These are phyloP conservation scores for Dipteronia dyeriana DNA, from an alignment of 345 rosid species.

Conservation along the genomic window DNA sequence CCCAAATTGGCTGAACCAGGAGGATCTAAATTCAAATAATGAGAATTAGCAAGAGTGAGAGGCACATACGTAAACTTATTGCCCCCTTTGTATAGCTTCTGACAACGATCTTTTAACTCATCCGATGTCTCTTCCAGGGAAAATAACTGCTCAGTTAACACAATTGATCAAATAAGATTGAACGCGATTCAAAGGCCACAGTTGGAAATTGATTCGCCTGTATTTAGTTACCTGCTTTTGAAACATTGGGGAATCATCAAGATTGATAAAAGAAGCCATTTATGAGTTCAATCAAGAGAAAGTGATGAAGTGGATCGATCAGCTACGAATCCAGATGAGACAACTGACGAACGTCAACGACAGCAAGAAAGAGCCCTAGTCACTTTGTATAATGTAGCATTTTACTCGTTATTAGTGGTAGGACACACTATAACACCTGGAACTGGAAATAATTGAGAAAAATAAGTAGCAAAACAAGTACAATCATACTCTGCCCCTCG, in stretches of 20 bases:
- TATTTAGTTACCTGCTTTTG: slow-evolving; percentile 51
- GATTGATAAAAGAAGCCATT: slow-evolving; percentile 62
- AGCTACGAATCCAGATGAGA: no score
- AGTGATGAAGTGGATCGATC: no score
- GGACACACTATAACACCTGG: no score
- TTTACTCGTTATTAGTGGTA: no score
- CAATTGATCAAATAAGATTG: neutral
- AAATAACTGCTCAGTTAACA: slow-evolving; percentile 42
- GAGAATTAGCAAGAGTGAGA: neutral
- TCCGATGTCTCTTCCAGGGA: slow-evolving; percentile 60
- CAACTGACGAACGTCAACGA: no score
- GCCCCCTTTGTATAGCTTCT: slow-evolving; percentile 62
- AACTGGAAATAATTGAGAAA: no score
- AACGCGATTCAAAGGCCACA: neutral
- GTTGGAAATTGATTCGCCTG: neutral
- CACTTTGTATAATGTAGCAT: no score
- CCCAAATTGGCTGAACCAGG: no score
- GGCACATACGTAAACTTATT: slow-evolving; percentile 60
- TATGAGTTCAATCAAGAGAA: neutral
- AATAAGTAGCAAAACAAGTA: no score
- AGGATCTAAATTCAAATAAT: no score
- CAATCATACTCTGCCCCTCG: no score
- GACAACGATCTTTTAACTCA: slow-evolving; percentile 78
- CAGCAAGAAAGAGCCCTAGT: no score
- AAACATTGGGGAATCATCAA: slow-evolving; percentile 80